Base-by-base conservation (phyloP, 495 filamentous ascomycete genomes). In the Echria macrotheca region DNA sequence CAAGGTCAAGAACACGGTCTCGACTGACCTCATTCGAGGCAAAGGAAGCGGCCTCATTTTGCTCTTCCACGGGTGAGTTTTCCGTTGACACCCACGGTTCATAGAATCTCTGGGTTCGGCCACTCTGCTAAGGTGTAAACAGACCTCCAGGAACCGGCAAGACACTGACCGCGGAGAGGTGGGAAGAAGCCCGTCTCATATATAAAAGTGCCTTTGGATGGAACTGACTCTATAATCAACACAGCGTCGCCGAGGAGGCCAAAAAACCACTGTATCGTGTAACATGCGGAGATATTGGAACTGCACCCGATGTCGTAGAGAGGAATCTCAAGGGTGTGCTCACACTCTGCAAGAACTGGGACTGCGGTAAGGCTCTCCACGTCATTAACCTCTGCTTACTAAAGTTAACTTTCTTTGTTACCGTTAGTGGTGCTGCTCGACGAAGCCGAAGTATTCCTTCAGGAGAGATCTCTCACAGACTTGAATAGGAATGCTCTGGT, bases 271-370 rank as follows among this genome's bases (percentile, higher is more conserved):
- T 82, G 0, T 73, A 72, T 49, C 50, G 56, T 2, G 66, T 82
- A 8, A 73, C 71, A 5, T 68, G 67, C 0, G 74, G 75, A 2
- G 76, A 80, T 17, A 61, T 81, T 31, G 74, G 75, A 2, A 68
- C 55, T 2, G 47, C 61, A 7, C 65, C 68, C 4, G 45, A 43
- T 0, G 44, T 45, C 5, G 41, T 61, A 4, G 56, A 61, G 26
- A 8, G 21, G 1, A 36, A 41, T 0, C 63, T 81, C 7, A 68
- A 65, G 0, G 69, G 67, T 3, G 60, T 81, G 1, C 54, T 81
- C 0, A 61, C 78, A 1, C 59, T 77, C 11, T 70, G 75, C 32
- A 71, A 75, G 41, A 66, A 63, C 0, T 44, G 41, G 41, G 14
- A 18, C 11, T 29, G 23, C 11, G 41, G 41, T 44, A 31, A 1